Base-by-base conservation (phyloP, 129 eudicot genomes). In the sunflower (Helianthus annuus) region DNA sequence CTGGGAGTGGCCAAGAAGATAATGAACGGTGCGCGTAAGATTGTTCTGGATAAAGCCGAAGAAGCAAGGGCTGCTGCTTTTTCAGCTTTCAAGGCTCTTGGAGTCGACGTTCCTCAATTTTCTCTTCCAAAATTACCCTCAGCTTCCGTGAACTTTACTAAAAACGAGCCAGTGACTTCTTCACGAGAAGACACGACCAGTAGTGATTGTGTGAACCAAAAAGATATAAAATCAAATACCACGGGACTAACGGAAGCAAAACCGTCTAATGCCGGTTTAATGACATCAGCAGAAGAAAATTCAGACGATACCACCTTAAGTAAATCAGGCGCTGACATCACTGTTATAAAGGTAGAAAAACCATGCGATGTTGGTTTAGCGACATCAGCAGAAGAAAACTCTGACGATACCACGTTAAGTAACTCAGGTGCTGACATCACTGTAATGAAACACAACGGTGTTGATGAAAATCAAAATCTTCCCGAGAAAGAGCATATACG, bases 11-110 rank as follows among this genome's bases (percentile, higher is more conserved):
- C 96, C 44, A 90, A 90, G 81, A 94, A 94, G 84, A 94, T 94
- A 66, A 90, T 80, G 83, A 90, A 94, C 70, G 98, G 90, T 42
- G 98, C 98, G 22, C 92, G 97, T 44, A 94, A 83, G 74, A 83
- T 94, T 72, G 93, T 94, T 36, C 79, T 94, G 52, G 98, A 94
- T 24, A 94, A 94, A 87, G 98, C 98, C 65, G 97, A 90, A 76
- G 98, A 94, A 83, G 98, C 98, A 76, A 83, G 93, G 68, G 76
- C 84, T 82, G 93, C 97, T 61, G 98, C 98, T 34, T 94, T 87
- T 74, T 90, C 98, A 75, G 98, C 98, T 78, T 94, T 94, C 74
- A 88, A 86, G 72, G 90, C 98, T 62, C 97, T 94, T 77, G 98
- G 98, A 65, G 86, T 94, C 66, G 90, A 90, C 19, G 76, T 90